Percentiles rank a stretch among this genome's conserved stretches.
These are phyloP conservation scores for Centrapalus pauciflorus DNA, from an alignment of 129 eudicot genomes.

Conservation along the genomic window DNA sequence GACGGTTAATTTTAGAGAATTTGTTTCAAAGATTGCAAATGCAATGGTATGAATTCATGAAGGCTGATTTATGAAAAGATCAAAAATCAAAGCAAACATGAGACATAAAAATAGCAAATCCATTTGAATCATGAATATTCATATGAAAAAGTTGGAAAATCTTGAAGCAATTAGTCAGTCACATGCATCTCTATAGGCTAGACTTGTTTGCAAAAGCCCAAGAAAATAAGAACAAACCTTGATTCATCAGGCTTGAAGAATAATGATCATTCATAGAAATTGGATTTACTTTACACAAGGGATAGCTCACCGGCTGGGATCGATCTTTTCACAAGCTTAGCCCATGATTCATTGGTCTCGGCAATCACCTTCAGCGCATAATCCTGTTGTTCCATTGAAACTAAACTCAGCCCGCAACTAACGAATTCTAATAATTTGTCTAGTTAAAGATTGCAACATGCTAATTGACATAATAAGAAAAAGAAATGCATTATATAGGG, in stretches of 20 bases:
- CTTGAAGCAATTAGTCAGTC: not conserved
- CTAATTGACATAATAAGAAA: no score
- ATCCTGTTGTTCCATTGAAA: slow-evolving; percentile 30
- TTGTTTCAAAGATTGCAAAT: no score
- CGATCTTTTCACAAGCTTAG: slow-evolving; percentile 68
- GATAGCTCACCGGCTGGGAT: slow-evolving; percentile 71
- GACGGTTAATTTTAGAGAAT: no score
- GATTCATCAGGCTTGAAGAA: not conserved
- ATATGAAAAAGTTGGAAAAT: not conserved
- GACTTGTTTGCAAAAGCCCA: not conserved
- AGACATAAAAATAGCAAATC: not conserved
- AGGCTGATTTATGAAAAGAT: no score
- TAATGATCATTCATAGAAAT: not conserved
- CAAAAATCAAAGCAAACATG: not conserved
- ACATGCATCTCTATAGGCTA: not conserved
- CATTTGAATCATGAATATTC: not conserved
- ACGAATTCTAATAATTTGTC: not conserved
- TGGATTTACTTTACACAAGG: slow-evolving; percentile 43
- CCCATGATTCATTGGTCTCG: slow-evolving; percentile 78
- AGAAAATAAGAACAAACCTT: not conserved
- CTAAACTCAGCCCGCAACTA: not conserved
- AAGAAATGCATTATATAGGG: no score
- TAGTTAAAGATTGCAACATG: no score
- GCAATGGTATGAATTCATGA: no score
- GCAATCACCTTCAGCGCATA: slow-evolving; percentile 66